Evolutionary conservation across 371 early-diverging fungal genomes (phyloP).

Genomic region (Homolaphlyctis polyrhiza): DNA sequence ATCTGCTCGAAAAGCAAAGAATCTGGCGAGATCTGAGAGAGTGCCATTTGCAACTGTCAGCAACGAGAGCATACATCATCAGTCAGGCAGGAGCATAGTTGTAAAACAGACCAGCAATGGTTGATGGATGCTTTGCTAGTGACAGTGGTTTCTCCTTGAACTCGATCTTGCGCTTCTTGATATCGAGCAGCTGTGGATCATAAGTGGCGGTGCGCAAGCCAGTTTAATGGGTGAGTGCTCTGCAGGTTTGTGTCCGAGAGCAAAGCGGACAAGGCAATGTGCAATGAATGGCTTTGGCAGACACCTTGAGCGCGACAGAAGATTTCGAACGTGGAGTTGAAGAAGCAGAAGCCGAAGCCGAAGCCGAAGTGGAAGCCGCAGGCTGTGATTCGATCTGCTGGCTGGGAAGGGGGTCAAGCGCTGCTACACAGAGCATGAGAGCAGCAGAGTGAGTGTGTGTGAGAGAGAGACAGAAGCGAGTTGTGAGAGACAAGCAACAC

Average conservation of each 20-base stretch:
- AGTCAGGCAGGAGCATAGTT: neutral
- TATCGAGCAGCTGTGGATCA: neutral
- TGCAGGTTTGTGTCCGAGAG: no score
- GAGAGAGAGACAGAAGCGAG: neutral
- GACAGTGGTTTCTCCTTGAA: neutral
- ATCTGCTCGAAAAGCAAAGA: neutral
- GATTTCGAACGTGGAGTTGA: neutral
- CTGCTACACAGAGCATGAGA: no score
- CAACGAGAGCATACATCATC: neutral
- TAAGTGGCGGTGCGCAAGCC: neutral
- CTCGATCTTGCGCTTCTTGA: neutral
- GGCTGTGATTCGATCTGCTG: no score
- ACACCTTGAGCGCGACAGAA: neutral
- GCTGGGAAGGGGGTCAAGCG: no score
- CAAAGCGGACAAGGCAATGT: neutral
- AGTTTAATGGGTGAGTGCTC: neutral
- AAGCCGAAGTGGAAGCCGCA: neutral
- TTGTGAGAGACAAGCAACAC: no score
- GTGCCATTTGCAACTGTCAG: neutral
- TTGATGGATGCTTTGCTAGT: neutral
- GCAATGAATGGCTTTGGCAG: neutral
- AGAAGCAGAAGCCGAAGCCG: neutral
- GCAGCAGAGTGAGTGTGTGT: neutral
- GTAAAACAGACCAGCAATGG: neutral
- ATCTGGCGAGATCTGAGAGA: neutral